A percentile compares a stretch with the other conserved stretches of the same genome.
phyloP scores from a whole-genome alignment of 1,139 yeast genomes.

The Blastobotrys ciferrii region DNA sequence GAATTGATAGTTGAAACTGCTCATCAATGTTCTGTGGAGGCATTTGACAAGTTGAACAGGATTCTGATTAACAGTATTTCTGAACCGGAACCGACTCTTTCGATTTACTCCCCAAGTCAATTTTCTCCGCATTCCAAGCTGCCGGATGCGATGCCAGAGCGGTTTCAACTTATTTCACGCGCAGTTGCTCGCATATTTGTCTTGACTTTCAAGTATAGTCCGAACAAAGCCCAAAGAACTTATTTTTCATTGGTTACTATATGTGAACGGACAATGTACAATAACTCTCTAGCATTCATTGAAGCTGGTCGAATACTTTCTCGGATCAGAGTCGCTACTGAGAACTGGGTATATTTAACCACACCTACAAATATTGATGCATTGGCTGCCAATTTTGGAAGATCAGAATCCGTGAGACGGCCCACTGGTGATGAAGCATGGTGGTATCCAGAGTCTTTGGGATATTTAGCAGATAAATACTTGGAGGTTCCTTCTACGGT shows the following conservation, averaged over 20 bases:
- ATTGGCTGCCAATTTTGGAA: constrained; percentile 55
- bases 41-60: constrained; percentile 12
- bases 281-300: constrained; percentile 40
- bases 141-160: neutral
- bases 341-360: constrained; percentile 48
- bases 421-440: constrained; percentile 38
- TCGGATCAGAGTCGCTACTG: constrained; percentile 53
- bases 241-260: constrained; percentile 28
- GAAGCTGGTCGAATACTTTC: constrained; percentile 53
- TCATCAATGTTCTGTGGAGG: constrained; percentile 12
- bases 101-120: neutral
- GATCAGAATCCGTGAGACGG: constrained; percentile 42
- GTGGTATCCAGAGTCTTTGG: constrained; percentile 59
- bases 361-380: constrained; percentile 67
- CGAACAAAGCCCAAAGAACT: constrained; percentile 35
- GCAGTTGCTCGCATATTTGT: constrained; percentile 41
- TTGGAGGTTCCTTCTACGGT: constrained; percentile 34
- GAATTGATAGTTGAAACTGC: constrained; percentile 23
- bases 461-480: constrained; percentile 47
- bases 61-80: constrained; percentile 6
- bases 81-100: neutral
- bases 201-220: constrained; percentile 28
- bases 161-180: constrained; percentile 33
- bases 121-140: neutral
- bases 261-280: constrained; percentile 22